Conservation (phyloP, 768 basidiomycete species). For the Amanita rimosa region DNA sequence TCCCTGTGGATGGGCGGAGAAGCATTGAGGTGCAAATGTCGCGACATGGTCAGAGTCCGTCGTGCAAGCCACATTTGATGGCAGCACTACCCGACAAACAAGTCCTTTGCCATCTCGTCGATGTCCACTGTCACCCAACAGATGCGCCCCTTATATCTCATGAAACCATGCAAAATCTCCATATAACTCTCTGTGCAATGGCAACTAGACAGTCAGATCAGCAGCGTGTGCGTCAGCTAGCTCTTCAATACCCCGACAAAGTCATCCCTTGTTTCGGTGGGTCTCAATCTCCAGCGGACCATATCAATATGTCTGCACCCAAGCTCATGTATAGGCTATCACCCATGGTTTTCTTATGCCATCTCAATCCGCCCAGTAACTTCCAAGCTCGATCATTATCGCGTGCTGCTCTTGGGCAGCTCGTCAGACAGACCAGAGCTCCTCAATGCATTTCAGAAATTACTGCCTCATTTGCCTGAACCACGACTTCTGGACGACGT, state of each 20-base stretch:
- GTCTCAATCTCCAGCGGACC: slow-evolving; percentile 17
- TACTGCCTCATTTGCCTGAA: slow-evolving; percentile 61
- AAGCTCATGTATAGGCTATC: slow-evolving; percentile 48
- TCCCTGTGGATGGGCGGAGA: slow-evolving; percentile 20
- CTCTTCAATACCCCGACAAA: slow-evolving; percentile 45
- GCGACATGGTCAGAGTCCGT: slow-evolving; percentile 16
- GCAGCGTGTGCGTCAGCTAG: slow-evolving; percentile 53
- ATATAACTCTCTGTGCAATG: slow-evolving; percentile 79
- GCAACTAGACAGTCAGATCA: slow-evolving; percentile 61
- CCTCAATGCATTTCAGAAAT: slow-evolving; percentile 33
- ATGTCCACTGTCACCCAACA: slow-evolving; percentile 91
- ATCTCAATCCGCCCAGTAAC: slow-evolving; percentile 34
- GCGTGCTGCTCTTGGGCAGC: slow-evolving; percentile 45
- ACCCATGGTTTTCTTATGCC: slow-evolving; percentile 88
- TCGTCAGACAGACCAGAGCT: slow-evolving; percentile 16
- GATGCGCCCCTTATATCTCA: slow-evolving; percentile 43
- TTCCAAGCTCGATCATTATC: slow-evolving; percentile 70
- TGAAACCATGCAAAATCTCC: slow-evolving; percentile 40
- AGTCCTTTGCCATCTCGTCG: slow-evolving; percentile 62
- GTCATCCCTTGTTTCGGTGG: slow-evolving; percentile 86
- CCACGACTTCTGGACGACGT: slow-evolving; percentile 55
- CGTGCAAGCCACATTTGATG: background rate
- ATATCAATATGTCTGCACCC: slow-evolving; percentile 5
- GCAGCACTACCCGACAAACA: slow-evolving; percentile 15
- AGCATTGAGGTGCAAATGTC: slow-evolving; percentile 25